Base-by-base conservation (phyloP, 495 filamentous ascomycete genomes). In the Aspergillus conjunctus region DNA sequence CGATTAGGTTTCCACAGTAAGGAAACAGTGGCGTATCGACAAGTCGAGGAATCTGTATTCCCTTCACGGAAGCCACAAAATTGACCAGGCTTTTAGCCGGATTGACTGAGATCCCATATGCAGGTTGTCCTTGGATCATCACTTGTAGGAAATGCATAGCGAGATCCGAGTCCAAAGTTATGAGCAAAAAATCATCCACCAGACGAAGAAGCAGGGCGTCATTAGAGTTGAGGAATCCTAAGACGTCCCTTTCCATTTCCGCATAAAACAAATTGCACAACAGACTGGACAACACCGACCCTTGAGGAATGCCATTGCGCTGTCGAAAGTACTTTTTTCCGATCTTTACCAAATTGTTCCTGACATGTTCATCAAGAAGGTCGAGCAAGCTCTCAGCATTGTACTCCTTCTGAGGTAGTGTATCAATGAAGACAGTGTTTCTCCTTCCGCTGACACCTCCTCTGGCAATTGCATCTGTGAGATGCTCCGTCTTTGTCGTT, bases 221-320 rank as follows among this genome's bases (percentile, higher is more conserved):
- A 3, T 79, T 72, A 4, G 76, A 68, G 2, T 78, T 56, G 9
- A 93, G 69, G 67, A 97, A 98, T 1, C 72, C 68, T 4, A 98
- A 75, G 3, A 86, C 73, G 21, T 86, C 74, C 4, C 76, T 65
- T 72, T 98, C 95, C 3, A 98, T 79, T 61, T 92, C 84, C 4
- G 88, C 93, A 68, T 97, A 98, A 69, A 97, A 96, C 68, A 93
- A 91, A 70, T 92, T 98, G 80, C 95, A 97, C 0, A 98, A 80
- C 32, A 91, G 77, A 51, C 85, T 89, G 10, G 92, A 97, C 22
- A 98, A 68, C 0, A 96, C 81, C 0, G 92, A 96, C 37, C 94
- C 94, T 72, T 98, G 94, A 0, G 94, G 92, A 21, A 98, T 97
- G 14, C 94, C 94, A 33, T 83, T 78, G 66, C 87, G 92, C 66